Evolutionary conservation across 345 rosid genomes (phyloP), one percentile per base, ranked within the genome.

Genomic region (Litchi chinensis): DNA sequence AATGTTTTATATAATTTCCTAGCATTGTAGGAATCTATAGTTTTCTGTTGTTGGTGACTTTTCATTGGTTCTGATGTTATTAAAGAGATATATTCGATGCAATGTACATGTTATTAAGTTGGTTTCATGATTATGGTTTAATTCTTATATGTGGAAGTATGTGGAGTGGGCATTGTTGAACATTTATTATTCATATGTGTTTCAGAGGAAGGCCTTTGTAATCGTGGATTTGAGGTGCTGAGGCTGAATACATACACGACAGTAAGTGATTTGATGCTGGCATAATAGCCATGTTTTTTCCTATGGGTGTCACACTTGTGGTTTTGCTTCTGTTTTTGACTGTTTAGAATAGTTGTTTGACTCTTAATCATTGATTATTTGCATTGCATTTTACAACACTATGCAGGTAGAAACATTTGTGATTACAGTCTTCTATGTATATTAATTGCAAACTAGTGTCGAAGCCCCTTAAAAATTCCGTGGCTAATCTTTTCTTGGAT

Each of bases 211-310:
- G 94, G 95, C 70, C 83, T 96, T 76, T 90, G 87, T 32, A 84
- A 77, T 75, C 98, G 99, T 79, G 99, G 98, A 59, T 96, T 94
- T 86, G 90, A 96, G 79, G 98, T 96, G 72, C 62, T 89, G 73
- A 93, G 99, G 85, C 88, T 96, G 74, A 94, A 96, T 78, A 93
- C 99, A 41, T 96, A 96, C 82, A 88, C 95, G 62, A 96, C 99
- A 8, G 99, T 96, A 88, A 91, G 95, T 86, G 59, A 24, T 82
- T 48, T 26, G 44, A 21, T 54, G 62, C 19, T 79, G 64, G 26
- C 71, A 37, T 32, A 54, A 18, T 50, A 52, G 37, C 50, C 37
- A n/a, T 43, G 18, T 68, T 37, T 56, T 37, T 73, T 24, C 43
- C 48, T 21, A 26, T 32, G 37, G 3, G 60, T 24, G 16, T 10